Base-by-base conservation (phyloP, 306 rosid species). In the Citrullus amarus region DNA sequence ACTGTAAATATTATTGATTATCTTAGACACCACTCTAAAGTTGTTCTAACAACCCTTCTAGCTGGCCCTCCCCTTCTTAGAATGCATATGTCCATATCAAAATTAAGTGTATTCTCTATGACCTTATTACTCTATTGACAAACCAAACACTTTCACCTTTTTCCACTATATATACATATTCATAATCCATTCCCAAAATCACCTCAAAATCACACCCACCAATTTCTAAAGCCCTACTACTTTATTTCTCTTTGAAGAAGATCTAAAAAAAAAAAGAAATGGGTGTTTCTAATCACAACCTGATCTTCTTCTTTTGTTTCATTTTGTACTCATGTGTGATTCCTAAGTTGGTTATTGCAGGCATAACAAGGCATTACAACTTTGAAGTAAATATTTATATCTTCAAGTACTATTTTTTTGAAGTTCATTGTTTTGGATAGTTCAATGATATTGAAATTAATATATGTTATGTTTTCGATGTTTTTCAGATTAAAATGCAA, bases 21-120 rank as follows among this genome's bases (percentile, higher is more conserved):
- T 66, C 73, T 66, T 66, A 25, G 73, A 66, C 73, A 66, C 73
- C 28, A 66, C 73, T 66, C 73, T 66, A 66, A 32, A 66, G 73
- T 66, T 18, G 73, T 66, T 66, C 73, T 9, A 66, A 66, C 73
- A 66, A 63, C 70, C 57, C 57, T 48, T 11, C 68, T 63, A 18
- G 30, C 51, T 66, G 73, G 51, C 51, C 73, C 70, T 34, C 5
- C 8, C 15, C 28, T 10, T 38, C 50, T 66, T 17, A 18, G 48
- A 66, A 18, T 39, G 51, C 48, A 66, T 8, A 65, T 66, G 50
- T 66, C 73, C 13, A 66, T 66, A 66, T 66, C 72, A 66, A 66
- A 63, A 66, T 17, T 36, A 66, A 17, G 50, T 38, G 48, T 38
- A 12, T 65, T 36, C 46, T 36, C 46, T 34, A 53, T 53, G 20